Base-by-base conservation (phyloP, 208 protist genomes). In the Acanthamoeba lugdunensis region DNA sequence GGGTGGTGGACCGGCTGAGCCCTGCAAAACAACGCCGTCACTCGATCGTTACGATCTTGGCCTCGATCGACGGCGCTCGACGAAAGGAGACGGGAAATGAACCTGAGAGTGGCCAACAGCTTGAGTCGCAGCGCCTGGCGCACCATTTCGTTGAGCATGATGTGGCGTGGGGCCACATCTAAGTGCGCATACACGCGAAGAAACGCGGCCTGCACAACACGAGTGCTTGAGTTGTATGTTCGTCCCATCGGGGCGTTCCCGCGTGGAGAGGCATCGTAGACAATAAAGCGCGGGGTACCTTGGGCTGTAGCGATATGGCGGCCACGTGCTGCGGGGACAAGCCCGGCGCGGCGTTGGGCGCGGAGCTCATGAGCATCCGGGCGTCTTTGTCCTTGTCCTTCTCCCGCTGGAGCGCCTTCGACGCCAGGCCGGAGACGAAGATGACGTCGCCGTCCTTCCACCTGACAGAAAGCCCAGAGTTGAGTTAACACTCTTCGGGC, bases 341-440 rank as follows among this genome's bases (percentile, higher is more conserved):
- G 16, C 58, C 58, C 58, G 58, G 18, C 4, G 30, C n/a, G 69
- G 65, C 21, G 21, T 28, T 11, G 9, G 65, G 21, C 25, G n/a
- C 65, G 16, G 65, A 73, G 65, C 37, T 18, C 30, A 77, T 7
- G 69, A 77, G 69, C 69, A 77, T 45, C 7, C 69, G 69, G 69
- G 69, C 69, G 37, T 77, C 69, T n/a, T 77, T 77, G 69, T 77
- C 69, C 37, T 41, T 28, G 69, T 77, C 69, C 37, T 45, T 33
- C 37, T 77, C 69, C 4, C 37, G 69, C 69, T 77, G 48, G 30
- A 77, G 69, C n/a, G 69, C 69, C 37, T 77, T 77, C 21, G 69
- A 18, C 13, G 28, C 11, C n/a, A 77, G 69, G 69, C 69, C 14
- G 21, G 69, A 77, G 11, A 77, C 37, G 37, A 77, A 77, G 69